phyloP scores from a whole-genome alignment of 768 basidiomycete genomes.

The Phaffia australis region DNA sequence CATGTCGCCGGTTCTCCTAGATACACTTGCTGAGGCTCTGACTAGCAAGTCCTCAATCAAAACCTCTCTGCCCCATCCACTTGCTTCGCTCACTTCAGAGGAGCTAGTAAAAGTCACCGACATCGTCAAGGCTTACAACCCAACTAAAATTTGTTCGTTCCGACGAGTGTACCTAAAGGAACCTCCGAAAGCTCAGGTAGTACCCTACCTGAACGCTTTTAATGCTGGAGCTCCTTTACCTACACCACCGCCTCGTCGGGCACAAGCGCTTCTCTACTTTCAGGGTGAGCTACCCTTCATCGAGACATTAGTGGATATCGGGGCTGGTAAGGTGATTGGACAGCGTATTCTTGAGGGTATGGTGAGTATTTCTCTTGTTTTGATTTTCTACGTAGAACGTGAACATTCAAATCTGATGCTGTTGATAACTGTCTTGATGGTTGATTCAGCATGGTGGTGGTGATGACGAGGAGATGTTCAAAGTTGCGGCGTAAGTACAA shows the following conservation, averaged over 20 bases:
- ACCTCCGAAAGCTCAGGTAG: background rate
- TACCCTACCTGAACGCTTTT: background rate
- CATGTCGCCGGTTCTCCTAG: too few relatives aligned
- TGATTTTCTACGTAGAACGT: too few relatives aligned
- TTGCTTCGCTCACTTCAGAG: background rate
- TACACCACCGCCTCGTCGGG: background rate
- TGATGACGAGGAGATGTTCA: too few relatives aligned
- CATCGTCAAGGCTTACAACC: background rate
- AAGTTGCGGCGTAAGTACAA: too few relatives aligned
- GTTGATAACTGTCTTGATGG: too few relatives aligned
- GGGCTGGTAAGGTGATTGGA: background rate
- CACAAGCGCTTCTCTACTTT: background rate
- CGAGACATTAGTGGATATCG: background rate
- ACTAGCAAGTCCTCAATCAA: too few relatives aligned
- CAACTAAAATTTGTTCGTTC: background rate
- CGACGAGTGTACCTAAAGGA: background rate
- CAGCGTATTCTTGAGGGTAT: background rate
- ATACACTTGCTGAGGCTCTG: too few relatives aligned
- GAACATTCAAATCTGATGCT: too few relatives aligned
- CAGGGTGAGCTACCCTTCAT: background rate
- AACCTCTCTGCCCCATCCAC: background rate
- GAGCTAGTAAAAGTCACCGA: background rate
- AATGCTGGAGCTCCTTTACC: background rate
- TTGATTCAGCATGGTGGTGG: too few relatives aligned
- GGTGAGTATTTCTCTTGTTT: too few relatives aligned